Evolutionary conservation across 495 filamentous ascomycete genomes (phyloP).

Genomic region (Hyphodiscus hymeniophilus): DNA sequence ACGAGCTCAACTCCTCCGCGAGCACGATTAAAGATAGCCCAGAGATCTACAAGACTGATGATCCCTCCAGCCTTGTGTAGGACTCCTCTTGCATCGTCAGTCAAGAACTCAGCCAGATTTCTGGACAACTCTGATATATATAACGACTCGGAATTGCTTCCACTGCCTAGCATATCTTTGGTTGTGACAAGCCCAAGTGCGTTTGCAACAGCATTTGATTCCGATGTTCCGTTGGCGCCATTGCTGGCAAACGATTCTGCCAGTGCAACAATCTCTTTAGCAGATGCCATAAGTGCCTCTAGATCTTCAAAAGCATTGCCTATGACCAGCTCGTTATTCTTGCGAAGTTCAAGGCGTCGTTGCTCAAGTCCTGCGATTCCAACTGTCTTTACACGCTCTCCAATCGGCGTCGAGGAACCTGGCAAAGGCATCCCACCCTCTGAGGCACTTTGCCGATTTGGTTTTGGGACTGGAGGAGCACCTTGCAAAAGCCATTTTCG

Average conservation of each 20-base stretch:
- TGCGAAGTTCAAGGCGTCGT: constrained; percentile 69
- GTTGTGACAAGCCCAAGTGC: constrained; percentile 86
- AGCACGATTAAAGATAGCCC: constrained; percentile 96
- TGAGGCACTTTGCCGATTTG: constrained; percentile 29
- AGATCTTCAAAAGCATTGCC: constrained; percentile 94
- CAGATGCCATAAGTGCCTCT: constrained; percentile 92
- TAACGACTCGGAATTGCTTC: constrained; percentile 41
- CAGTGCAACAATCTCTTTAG: constrained; percentile 89
- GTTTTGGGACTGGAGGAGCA: constrained; percentile 79
- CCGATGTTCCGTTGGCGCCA: constrained; percentile 57
- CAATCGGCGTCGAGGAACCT: constrained; percentile 21
- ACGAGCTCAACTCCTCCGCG: constrained; percentile 91
- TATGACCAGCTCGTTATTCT: constrained; percentile 88
- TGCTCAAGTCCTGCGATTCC: constrained; percentile 91
- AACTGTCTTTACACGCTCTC: constrained; percentile 51
- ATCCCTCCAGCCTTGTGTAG: constrained; percentile 83
- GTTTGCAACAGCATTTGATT: constrained; percentile 75
- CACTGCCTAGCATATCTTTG: constrained; percentile 64
- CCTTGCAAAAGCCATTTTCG: constrained; percentile 93
- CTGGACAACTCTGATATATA: constrained; percentile 74
- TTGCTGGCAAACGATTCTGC: constrained; percentile 74
- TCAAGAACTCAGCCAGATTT: constrained; percentile 88
- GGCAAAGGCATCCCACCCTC: constrained; percentile 11
- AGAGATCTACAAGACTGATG: constrained; percentile 89
- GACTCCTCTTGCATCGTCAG: constrained; percentile 78